phyloP scores from a whole-genome alignment of 768 basidiomycete genomes.

The Hypsizygus marmoreus region DNA sequence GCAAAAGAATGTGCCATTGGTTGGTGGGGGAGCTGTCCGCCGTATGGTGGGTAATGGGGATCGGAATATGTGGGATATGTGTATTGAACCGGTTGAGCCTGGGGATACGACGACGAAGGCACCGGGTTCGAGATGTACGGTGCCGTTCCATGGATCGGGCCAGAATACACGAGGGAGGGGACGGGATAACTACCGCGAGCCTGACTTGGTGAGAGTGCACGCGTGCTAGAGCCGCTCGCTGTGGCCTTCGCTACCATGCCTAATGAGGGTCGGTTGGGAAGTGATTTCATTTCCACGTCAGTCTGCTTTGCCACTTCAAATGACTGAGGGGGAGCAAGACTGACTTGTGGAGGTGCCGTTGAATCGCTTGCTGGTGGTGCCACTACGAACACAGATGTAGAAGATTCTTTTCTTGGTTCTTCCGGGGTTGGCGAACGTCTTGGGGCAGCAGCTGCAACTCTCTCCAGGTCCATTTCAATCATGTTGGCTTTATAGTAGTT shows the following conservation, averaged over 20 bases:
- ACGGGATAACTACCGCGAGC: constrained; percentile 12
- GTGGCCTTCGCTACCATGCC: background rate
- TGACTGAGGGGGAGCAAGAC: too few species aligned
- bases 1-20: constrained; percentile 11
- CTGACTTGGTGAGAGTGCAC: constrained; percentile 10
- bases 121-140: constrained; percentile 15
- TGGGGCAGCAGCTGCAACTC: constrained; percentile 41
- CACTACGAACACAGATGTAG: constrained; percentile 20
- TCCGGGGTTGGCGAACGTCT: constrained; percentile 43
- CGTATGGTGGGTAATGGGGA: constrained; percentile 18
- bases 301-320: too few species aligned
- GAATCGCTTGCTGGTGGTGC: constrained; percentile 14
- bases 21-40: constrained; percentile 6
- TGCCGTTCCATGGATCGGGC: too few species aligned
- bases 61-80: constrained; percentile 19
- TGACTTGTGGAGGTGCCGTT: constrained; percentile 5
- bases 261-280: too few species aligned
- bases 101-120: constrained; percentile 8
- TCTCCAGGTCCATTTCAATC: constrained; percentile 40
- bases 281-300: too few species aligned
- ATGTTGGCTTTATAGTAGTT: constrained; percentile 51
- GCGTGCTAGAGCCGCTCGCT: constrained; percentile 1
- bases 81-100: constrained; percentile 9
- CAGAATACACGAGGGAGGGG: background rate
- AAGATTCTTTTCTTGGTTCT: constrained; percentile 20